A percentile compares a stretch with the other conserved stretches of the same genome.
Evolutionary conservation across 2,329 filamentous ascomycete genomes (phyloP).

Genomic region (Grosmannia penicillata): DNA sequence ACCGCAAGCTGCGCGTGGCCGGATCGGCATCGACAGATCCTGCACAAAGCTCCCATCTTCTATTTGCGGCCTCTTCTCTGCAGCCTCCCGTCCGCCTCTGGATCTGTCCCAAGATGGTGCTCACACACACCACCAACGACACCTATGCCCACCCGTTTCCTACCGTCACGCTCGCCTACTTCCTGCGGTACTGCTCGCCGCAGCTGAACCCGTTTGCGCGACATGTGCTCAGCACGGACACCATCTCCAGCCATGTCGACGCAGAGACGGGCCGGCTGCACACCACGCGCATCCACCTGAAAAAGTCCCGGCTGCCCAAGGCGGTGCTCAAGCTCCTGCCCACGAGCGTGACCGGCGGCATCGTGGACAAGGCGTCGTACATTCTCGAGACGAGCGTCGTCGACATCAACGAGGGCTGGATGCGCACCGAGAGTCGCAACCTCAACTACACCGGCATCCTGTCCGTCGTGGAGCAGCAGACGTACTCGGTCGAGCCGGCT

Average conservation of each 20-base stretch:
- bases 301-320: slow-evolving; percentile 63
- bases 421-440: slow-evolving; percentile 69
- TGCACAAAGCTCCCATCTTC: no score
- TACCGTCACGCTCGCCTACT: slow-evolving; percentile 77
- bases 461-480: slow-evolving; percentile 62
- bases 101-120: slow-evolving; percentile 33
- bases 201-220: slow-evolving; percentile 63
- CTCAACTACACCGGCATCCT: slow-evolving; percentile 71
- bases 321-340: slow-evolving; percentile 65
- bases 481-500: slow-evolving; percentile 31
- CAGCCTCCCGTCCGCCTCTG: slow-evolving; percentile 3
- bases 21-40: no score
- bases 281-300: slow-evolving; percentile 67
- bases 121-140: slow-evolving; percentile 52
- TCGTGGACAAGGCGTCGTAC: slow-evolving; percentile 56
- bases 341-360: slow-evolving; percentile 49
- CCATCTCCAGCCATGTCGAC: slow-evolving; percentile 61
- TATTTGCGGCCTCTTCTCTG: background rate
- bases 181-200: slow-evolving; percentile 65
- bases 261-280: slow-evolving; percentile 58
- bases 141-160: slow-evolving; percentile 70
- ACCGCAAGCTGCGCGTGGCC: no score
- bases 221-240: slow-evolving; percentile 73
- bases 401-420: slow-evolving; percentile 67
- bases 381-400: slow-evolving; percentile 70